Base-by-base conservation (phyloP, 306 rosid species). In the Hippophae gyantsensis region DNA sequence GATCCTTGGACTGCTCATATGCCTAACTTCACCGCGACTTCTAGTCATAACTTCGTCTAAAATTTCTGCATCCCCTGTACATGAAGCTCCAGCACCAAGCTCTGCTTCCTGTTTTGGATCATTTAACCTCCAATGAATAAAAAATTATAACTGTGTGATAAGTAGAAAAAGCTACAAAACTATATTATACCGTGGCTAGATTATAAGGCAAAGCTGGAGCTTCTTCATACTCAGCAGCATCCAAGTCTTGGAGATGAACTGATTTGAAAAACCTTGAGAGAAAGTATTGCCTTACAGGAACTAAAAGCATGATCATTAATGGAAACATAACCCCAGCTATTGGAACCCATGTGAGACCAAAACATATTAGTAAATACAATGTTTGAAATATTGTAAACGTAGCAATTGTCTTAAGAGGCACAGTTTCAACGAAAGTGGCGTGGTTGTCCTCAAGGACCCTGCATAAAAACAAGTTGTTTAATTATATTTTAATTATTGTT, bases 361-460 rank as follows among this genome's bases (percentile, higher is more conserved):
- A 93, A 57, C 99, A 93, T 48, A 72, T 48, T 10, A 93, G 81
- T 81, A 93, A 78, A 68, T 93, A 93, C 43, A 60, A 10, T 13
- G 94, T 84, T 70, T 93, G 99, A 82, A 93, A 88, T 27, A 84
- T 43, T 60, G 99, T 93, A 68, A 93, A 88, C 49, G 14, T 45
- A 45, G 75, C 97, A 48, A 93, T 88, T 38, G 95, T 62, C 81
- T 74, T 88, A 83, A 93, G 85, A 42, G 99, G 97, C 63, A 93
- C 99, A n/a, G 95, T 93, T 72, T 93, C 99, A n/a, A 93, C 90
- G 53, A 93, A 93, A 11, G 95, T 81, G 43, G 95, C 97, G 60
- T 93, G 99, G 78, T 86, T 76, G 48, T 93, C 87, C 86, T 88
- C 97, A 54, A 93, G 97, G 62, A 93, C 99, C 79, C 99, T 93